phyloP scores from a whole-genome alignment of 352 stramenopile genomes.

The Globisporangium nodosum region DNA sequence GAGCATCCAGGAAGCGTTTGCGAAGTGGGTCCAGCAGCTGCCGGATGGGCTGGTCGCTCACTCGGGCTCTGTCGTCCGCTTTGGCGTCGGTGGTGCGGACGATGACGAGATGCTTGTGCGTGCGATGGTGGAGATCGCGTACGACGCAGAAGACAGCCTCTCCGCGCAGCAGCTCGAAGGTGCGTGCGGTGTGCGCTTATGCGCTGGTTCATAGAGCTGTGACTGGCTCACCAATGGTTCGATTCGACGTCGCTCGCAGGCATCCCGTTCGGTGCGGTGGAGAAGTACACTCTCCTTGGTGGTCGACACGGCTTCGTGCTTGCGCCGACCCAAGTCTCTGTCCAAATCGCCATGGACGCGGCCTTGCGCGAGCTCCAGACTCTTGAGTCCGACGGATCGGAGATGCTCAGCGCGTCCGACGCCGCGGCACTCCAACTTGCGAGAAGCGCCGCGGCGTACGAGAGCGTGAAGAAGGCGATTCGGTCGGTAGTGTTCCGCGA shows the following conservation, averaged over 20 bases:
- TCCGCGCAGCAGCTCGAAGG: conserved; percentile 43
- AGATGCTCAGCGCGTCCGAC: conserved; percentile 14
- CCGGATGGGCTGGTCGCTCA: conserved; percentile 18
- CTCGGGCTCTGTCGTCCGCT: conserved; percentile 26
- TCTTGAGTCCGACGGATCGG: conserved; percentile 7
- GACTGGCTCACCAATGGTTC: neutral
- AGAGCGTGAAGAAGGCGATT: conserved; percentile 33
- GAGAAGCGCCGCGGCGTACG: conserved; percentile 37
- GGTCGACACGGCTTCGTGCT: conserved; percentile 23
- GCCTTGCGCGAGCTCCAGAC: conserved; percentile 22
- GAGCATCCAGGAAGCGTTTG: conserved; percentile 28
- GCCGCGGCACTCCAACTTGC: conserved; percentile 32
- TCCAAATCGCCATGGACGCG: conserved; percentile 22
- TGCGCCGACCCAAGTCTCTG: conserved; percentile 22
- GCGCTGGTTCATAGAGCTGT: neutral
- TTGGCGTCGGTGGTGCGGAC: conserved; percentile 3
- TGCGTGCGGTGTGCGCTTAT: conserved; percentile 10
- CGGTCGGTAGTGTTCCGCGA: conserved; percentile 46
- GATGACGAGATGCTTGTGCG: conserved; percentile 9
- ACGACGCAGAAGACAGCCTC: conserved; percentile 33
- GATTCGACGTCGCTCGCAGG: conserved; percentile 15
- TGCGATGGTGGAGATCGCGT: conserved; percentile 33
- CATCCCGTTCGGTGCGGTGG: conserved; percentile 40
- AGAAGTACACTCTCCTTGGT: conserved; percentile 57
- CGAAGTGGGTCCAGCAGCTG: conserved; percentile 19